Conservation (phyloP, 768 basidiomycete genomes). For the Suillus paluster region DNA sequence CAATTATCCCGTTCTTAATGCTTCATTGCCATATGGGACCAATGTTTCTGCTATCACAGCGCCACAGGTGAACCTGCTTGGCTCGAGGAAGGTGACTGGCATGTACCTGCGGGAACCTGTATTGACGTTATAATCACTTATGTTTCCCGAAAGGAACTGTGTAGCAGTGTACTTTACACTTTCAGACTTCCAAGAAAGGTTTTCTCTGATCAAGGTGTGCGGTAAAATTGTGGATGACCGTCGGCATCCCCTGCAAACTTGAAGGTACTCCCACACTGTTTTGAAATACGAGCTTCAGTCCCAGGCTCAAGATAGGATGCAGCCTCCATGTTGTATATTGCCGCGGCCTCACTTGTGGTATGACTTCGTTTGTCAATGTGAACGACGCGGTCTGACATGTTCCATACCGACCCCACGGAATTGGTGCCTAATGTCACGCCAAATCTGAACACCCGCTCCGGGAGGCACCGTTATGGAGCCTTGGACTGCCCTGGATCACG, state of each 20-base stretch:
- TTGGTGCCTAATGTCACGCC: background rate
- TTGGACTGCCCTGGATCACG: background rate
- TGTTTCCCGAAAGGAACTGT: no score
- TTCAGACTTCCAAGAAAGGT: no score
- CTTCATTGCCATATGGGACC: no score
- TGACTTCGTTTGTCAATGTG: background rate
- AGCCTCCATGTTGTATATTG: background rate
- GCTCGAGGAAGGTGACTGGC: background rate
- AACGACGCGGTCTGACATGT: background rate
- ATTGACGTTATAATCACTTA: background rate
- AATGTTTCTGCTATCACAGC: no score
- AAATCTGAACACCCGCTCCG: background rate
- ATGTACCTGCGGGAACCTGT: background rate
- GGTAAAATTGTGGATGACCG: no score
- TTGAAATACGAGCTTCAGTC: background rate
- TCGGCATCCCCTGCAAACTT: no score
- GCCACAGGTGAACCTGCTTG: background rate
- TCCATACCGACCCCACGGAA: background rate
- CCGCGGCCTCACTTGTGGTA: no score
- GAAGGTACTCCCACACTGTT: background rate
- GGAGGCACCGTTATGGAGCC: background rate
- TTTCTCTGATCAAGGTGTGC: background rate
- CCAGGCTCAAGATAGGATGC: background rate
- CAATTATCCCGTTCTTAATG: no score
- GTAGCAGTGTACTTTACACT: no score